Evolutionary conservation across 2,329 filamentous ascomycete species (phyloP), one percentile per base, ranked within the genome.

Genomic region (Emydomyces testavorans): DNA sequence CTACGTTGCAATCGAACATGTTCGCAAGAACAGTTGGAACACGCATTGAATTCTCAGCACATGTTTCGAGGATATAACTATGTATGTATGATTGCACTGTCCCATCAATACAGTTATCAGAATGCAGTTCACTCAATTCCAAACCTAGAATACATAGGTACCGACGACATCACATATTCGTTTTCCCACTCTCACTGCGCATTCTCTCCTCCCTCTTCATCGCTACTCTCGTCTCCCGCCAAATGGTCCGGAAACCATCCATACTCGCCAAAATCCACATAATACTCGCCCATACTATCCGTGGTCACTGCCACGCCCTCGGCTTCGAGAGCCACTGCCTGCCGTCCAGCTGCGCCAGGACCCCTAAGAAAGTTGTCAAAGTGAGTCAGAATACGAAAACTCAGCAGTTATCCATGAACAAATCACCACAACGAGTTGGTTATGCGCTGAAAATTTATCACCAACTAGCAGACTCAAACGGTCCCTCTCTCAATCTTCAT

Each of bases 171-270:
- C n/a, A 8, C 4, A 31, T 8, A 10, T n/a, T 31, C 29, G n/a
- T 18, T 20, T 10, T 45, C 31, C n/a, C 15, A 18, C 31, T 26
- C 42, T 41, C n/a, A 16, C 32, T 44, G 28, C 5, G 39, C 51
- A 18, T 28, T 39, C 13, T 42, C 50, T 3, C 48, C 52, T 28
- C 48, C 44, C 32, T 48, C 38, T 11, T 40, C 48, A 10, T 47
- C 50, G 18, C 28, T 36, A 5, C 50, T 50, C 34, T 52, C 50
- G 1, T 53, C 48, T 18, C 39, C 42, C 6, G 73, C 72, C 32
- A 77, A 61, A 31, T 62, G 54, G 15, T 65, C 62, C 3, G 75
- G 75, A 62, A 72, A 73, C 70, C 70, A 72, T n/a, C 70, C 70
- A 58, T 63, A 71, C 28, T 50, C 54, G 2, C 54, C 57, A 32